phyloP scores from a whole-genome alignment of 306 rosid genomes.

The Lathyrus aphaca region DNA sequence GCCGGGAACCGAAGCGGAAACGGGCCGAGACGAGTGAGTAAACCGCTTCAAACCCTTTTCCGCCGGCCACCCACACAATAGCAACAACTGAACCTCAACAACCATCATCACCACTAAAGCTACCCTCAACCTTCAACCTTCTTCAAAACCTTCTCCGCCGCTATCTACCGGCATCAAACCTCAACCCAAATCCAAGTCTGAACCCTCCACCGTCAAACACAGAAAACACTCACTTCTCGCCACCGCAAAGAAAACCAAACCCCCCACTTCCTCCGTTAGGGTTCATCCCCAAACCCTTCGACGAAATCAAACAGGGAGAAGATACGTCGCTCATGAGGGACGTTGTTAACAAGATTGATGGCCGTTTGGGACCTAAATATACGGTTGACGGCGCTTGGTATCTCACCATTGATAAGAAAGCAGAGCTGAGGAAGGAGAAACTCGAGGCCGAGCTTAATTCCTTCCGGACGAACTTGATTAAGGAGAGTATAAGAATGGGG shows the following conservation, averaged over 20 bases:
- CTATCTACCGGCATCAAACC: too few species aligned
- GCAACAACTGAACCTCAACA: too few species aligned
- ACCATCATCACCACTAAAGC: too few species aligned
- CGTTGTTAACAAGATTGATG: constrained; percentile 69
- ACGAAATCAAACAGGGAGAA: constrained; percentile 94
- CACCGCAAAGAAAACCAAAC: neutral
- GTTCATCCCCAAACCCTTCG: constrained; percentile 48
- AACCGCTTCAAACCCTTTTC: too few species aligned
- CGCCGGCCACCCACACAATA: too few species aligned
- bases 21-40: too few species aligned
- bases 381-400: constrained; percentile 70
- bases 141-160: too few species aligned
- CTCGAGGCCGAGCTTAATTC: constrained; percentile 94
- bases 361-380: constrained; percentile 66
- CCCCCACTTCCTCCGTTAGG: constrained; percentile 14
- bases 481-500: constrained; percentile 99
- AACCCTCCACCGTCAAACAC: too few species aligned
- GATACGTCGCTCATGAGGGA: constrained; percentile 77
- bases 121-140: too few species aligned
- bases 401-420: constrained; percentile 65
- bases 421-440: constrained; percentile 92
- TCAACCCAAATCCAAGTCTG: too few species aligned
- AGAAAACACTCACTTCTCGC: neutral
- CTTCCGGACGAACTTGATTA: constrained; percentile 92
- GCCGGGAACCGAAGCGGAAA: too few species aligned